Evolutionary conservation across 306 rosid species (phyloP).

Genomic region (Lathyrus aphaca): DNA sequence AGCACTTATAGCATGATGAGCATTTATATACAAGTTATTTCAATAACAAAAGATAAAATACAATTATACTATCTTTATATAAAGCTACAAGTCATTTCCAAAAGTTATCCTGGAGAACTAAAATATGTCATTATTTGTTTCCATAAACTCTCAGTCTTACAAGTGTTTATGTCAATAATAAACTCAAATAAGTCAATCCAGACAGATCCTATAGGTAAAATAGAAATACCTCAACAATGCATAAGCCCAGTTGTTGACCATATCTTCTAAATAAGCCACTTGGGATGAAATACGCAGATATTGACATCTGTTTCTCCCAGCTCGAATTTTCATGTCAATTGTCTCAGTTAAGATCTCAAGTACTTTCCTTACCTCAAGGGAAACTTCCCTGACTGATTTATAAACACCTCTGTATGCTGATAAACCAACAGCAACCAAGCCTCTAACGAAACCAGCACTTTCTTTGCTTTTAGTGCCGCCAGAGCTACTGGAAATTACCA

Average conservation of each 20-base stretch:
- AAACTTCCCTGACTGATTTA: constrained; percentile 80
- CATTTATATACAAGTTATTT: not conserved
- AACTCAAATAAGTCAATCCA: not conserved
- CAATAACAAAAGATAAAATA: not conserved
- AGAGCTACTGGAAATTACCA: constrained; percentile 47
- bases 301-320: constrained; percentile 80
- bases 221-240: constrained; percentile 70
- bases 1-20: too few species aligned
- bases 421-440: constrained; percentile 88
- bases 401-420: constrained; percentile 84
- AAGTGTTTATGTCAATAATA: not conserved
- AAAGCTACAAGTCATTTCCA: not conserved
- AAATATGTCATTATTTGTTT: not conserved
- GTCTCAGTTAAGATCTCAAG: constrained; percentile 71
- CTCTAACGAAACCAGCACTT: constrained; percentile 69
- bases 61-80: not conserved
- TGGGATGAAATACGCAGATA: constrained; percentile 84
- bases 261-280: constrained; percentile 94
- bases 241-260: constrained; percentile 88
- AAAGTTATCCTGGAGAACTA: not conserved
- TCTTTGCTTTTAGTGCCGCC: constrained; percentile 62
- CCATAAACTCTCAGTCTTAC: not conserved
- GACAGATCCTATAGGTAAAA: constrained; percentile 1
- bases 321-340: constrained; percentile 65
- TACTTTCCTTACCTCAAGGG: constrained; percentile 75